Base-by-base conservation (phyloP, 306 rosid species). In the Astragalus glycyphyllos region DNA sequence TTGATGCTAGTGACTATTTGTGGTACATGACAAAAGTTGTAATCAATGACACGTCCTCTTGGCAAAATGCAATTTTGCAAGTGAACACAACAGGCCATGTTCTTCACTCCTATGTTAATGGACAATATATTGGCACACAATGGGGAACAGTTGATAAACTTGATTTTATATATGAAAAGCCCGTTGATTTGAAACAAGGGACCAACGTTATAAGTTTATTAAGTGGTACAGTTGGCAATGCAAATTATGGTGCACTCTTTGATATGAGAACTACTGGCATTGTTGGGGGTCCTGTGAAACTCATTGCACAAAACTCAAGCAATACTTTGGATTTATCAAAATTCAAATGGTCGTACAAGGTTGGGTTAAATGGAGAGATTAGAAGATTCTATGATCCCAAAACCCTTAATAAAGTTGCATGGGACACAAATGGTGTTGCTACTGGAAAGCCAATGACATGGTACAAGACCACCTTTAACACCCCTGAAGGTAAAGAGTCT, bases 381-480 rank as follows among this genome's bases (percentile, higher is more conserved):
- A 26, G 1, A 11, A 26, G 16, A 4, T 56, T 56, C 16, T 26
- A 23, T 56, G 61, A 56, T 11, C 61, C 40, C 9, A 29, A 56
- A 26, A 26, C 31, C 16, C 14, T 26, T 31, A 11, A 56, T 11
- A 14, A 14, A 29, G 40, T 29, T 29, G 9, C 29, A 29, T 56
- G 61, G 61, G 61, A 56, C 15, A 11, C 5, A 54, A 29, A 56
- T 3, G 31, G 0, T 29, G 40, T 31, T 56, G 40, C 40, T 56
- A 5, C 2, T 56, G 16, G 40, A 31, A 26, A 6, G 12, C 40
- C 38, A 29, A 26, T 56, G 61, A 11, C 61, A 1, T 56, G 61
- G 61, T 56, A 56, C 10, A 56, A 11, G 40, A 29, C 61, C 38
- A 26, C 61, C 40, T 56, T 56, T 26, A 13, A 10, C 16, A 56